Evolutionary conservation across 2,329 filamentous ascomycete genomes (phyloP).

Genomic region (Xylariaceae sp.): DNA sequence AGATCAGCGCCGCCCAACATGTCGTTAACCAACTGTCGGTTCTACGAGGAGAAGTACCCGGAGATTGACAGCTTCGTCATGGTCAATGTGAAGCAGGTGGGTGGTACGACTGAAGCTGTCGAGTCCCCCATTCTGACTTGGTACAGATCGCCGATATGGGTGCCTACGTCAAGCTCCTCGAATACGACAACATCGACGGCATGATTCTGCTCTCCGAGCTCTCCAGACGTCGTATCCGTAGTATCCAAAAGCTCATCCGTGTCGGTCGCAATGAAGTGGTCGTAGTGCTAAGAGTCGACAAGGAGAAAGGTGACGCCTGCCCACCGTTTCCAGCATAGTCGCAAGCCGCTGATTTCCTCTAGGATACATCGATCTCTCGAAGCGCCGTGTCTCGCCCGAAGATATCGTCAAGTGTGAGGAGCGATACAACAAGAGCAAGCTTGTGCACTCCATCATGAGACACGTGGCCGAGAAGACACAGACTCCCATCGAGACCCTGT

Average conservation of each 20-base stretch:
- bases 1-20: slow-evolving; percentile 56
- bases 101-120: too few relatives aligned
- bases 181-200: slow-evolving; percentile 99
- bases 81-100: slow-evolving; percentile 97
- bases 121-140: too few relatives aligned
- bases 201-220: slow-evolving; percentile 99
- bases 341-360: slow-evolving; percentile 14
- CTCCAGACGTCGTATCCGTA: slow-evolving; percentile 94
- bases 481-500: slow-evolving; percentile 87
- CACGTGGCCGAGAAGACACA: slow-evolving; percentile 97
- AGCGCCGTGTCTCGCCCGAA: slow-evolving; percentile 94
- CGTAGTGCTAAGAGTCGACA: slow-evolving; percentile 96
- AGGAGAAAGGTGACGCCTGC: slow-evolving; percentile 72
- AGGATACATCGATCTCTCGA: slow-evolving; percentile 97
- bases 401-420: slow-evolving; percentile 98
- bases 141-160: slow-evolving; percentile 99
- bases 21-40: slow-evolving; percentile 94
- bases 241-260: slow-evolving; percentile 97
- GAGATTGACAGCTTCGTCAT: slow-evolving; percentile 99
- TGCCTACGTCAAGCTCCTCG: slow-evolving; percentile 97
- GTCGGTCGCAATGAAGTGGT: slow-evolving; percentile 98
- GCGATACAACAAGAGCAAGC: slow-evolving; percentile 99
- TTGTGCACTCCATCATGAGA: slow-evolving; percentile 97
- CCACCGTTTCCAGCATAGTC: slow-evolving; percentile 6
- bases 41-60: slow-evolving; percentile 95